phyloP scores from a whole-genome alignment of 306 rosid species.

The Mimosa pudica region DNA sequence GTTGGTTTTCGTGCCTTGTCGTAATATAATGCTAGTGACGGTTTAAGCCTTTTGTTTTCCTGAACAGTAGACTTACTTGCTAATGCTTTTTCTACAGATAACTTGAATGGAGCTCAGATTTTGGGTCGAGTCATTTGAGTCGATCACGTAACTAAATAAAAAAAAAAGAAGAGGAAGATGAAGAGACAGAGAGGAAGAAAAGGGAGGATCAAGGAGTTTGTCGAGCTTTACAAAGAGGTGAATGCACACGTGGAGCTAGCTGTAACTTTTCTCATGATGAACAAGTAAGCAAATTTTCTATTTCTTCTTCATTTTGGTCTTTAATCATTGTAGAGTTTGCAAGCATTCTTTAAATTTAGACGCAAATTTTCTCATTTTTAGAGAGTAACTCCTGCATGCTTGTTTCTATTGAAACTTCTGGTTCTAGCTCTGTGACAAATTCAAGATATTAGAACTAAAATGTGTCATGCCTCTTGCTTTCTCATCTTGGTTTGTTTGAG shows the following conservation, averaged over 20 bases:
- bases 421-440: neutral
- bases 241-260: conserved; percentile 86
- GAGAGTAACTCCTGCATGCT: neutral
- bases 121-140: conserved; percentile 33
- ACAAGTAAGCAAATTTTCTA: conserved; percentile 51
- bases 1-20: conserved; percentile 43
- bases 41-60: neutral
- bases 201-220: conserved; percentile 94
- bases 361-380: neutral
- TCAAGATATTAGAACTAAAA: conserved; percentile 8
- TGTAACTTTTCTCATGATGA: conserved; percentile 94
- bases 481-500: neutral
- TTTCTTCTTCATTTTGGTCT: neutral
- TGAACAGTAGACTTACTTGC: neutral
- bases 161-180: conserved; percentile 95
- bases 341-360: neutral
- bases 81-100: conserved; percentile 50
- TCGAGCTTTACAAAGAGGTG: conserved; percentile 89
- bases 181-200: conserved; percentile 74
- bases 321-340: neutral
- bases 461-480: neutral
- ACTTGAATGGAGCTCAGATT: conserved; percentile 74
- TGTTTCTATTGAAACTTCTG: neutral
- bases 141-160: conserved; percentile 82
- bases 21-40: neutral